A percentile compares a stretch with the other conserved stretches of the same genome.
Evolutionary conservation across 805 yeast genomes (phyloP).

Genomic region (Spathaspora passalidarum): DNA sequence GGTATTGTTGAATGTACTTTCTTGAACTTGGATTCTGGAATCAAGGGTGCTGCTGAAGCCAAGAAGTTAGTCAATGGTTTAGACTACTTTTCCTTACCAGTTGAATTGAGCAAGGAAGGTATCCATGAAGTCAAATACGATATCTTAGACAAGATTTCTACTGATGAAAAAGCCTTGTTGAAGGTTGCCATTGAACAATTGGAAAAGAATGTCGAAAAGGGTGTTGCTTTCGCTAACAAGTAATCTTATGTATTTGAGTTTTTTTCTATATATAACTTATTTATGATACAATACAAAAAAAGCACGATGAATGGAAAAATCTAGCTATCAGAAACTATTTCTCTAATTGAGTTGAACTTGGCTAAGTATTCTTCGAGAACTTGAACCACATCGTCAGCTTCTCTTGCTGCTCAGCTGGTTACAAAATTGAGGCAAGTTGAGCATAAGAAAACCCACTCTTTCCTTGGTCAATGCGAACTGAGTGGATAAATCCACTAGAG

Average conservation of each 20-base stretch:
- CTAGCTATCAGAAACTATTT: neutral
- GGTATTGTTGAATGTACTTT: conserved; percentile 48
- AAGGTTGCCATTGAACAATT: conserved; percentile 53
- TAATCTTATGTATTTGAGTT: neutral
- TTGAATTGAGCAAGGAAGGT: conserved; percentile 52
- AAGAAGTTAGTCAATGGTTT: conserved; percentile 40
- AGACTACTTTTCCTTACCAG: conserved; percentile 64
- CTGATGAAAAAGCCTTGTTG: conserved; percentile 54
- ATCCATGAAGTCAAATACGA: conserved; percentile 53
- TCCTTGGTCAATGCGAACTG: conserved; percentile 1
- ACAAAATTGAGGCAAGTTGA: conserved; percentile 5
- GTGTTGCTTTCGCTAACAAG: conserved; percentile 44
- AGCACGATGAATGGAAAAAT: neutral
- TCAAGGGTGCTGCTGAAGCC: conserved; percentile 52
- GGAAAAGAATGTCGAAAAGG: conserved; percentile 55
- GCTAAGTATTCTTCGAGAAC: neutral
- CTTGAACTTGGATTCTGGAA: conserved; percentile 47
- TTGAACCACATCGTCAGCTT: neutral
- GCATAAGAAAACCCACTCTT: conserved; percentile 3
- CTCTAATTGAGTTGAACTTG: conserved; percentile 2
- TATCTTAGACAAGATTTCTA: conserved; percentile 47
- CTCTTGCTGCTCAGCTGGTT: neutral
- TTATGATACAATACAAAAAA: conserved; percentile 1
- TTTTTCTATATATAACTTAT: conserved; percentile 1
- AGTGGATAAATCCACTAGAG: conserved; percentile 1